Evolutionary conservation across 768 basidiomycete genomes (phyloP).

Genomic region (Gyrodon lividus): DNA sequence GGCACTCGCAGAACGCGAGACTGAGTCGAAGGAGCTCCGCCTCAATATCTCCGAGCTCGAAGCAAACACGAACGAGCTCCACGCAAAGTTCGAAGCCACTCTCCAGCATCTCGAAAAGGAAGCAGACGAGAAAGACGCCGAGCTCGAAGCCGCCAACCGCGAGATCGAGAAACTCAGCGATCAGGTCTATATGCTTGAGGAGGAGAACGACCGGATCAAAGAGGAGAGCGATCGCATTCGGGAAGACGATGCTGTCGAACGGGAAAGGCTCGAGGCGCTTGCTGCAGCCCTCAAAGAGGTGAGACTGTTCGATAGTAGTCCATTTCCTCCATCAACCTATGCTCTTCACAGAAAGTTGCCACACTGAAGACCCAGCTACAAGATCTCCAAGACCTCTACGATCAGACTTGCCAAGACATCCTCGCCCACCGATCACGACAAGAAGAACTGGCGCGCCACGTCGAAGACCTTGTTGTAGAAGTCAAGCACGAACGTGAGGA

Average conservation of each 20-base stretch:
- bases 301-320: conserved; percentile 9
- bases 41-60: conserved; percentile 76
- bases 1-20: conserved; percentile 77
- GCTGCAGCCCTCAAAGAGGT: conserved; percentile 81
- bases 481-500: conserved; percentile 55
- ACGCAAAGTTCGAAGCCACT: conserved; percentile 71
- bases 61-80: conserved; percentile 65
- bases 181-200: conserved; percentile 81
- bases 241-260: conserved; percentile 74
- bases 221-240: conserved; percentile 67
- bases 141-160: conserved; percentile 68
- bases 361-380: conserved; percentile 63
- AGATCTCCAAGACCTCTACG: conserved; percentile 64
- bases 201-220: conserved; percentile 74
- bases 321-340: not conserved
- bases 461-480: conserved; percentile 69
- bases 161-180: conserved; percentile 82
- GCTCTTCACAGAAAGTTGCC: conserved; percentile 59
- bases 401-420: conserved; percentile 59
- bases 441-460: conserved; percentile 73
- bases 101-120: conserved; percentile 77
- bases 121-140: conserved; percentile 74
- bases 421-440: conserved; percentile 67
- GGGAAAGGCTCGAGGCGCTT: conserved; percentile 65
- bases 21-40: conserved; percentile 73